These are phyloP conservation scores for Skeletonema potamos DNA, from an alignment of 108 stramenopile genomes.

Conservation along the genomic window DNA sequence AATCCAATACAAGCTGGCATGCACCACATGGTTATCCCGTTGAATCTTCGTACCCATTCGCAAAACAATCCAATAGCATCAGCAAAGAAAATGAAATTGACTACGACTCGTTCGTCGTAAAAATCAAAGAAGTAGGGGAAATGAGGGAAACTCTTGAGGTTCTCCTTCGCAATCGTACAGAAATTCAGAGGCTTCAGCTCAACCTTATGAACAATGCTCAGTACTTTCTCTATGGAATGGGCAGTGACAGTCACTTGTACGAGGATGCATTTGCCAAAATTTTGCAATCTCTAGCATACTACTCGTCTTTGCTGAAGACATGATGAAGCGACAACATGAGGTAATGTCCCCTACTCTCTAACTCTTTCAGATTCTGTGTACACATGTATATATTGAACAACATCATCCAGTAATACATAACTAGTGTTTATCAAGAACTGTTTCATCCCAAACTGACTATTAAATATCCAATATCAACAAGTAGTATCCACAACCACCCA, in stretches of 20 bases:
- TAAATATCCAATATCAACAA: no score
- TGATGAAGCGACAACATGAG: no score
- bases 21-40: neutral
- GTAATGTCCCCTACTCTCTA: no score
- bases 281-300: neutral
- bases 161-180: neutral
- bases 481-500: no score
- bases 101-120: conserved; percentile 22
- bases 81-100: conserved; percentile 9
- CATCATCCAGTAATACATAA: no score
- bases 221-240: conserved; percentile 22
- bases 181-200: conserved; percentile 2
- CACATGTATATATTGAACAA: no score
- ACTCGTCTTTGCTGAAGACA: no score
- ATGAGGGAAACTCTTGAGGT: conserved; percentile 9
- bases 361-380: no score
- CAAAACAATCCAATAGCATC: neutral
- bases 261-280: conserved; percentile 17
- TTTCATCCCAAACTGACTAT: no score
- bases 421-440: no score
- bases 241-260: conserved; percentile 1
- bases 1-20: conserved; percentile 10
- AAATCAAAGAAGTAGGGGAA: conserved; percentile 1
- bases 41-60: conserved; percentile 11
- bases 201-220: conserved; percentile 8